Percentiles rank a stretch among this genome's conserved stretches.
Conservation (phyloP, 176 grass and related monocot species). For the Triticum aestivum region IWGSC_CS_RefSeq_v2.1 NC_057811.1:346067711-346068210, state of each 20-base stretch:
- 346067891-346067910: not conserved
- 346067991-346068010: not conserved
- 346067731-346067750: slow-evolving; percentile 86
- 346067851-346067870: not conserved
- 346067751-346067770: slow-evolving; percentile 85
- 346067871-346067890: not conserved
- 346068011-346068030: slow-evolving; percentile 38
- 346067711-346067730: slow-evolving; percentile 83
- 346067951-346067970: not conserved
- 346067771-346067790: slow-evolving; percentile 52
- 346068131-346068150: slow-evolving; percentile 32
- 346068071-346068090: slow-evolving; percentile 88
- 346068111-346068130: slow-evolving; percentile 78
- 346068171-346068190: not conserved
- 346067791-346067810: not conserved
- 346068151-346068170: slow-evolving; percentile 10
- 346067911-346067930: not conserved
- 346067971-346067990: not conserved
- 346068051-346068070: slow-evolving; percentile 86
- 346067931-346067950: not conserved
- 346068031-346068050: slow-evolving; percentile 80
- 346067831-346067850: slow-evolving; percentile 20
- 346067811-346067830: slow-evolving; percentile 33
- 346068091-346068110: slow-evolving; percentile 85
- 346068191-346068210: not conserved